phyloP scores from a whole-genome alignment of 768 basidiomycete species.

The Lentinula lateritia region DNA sequence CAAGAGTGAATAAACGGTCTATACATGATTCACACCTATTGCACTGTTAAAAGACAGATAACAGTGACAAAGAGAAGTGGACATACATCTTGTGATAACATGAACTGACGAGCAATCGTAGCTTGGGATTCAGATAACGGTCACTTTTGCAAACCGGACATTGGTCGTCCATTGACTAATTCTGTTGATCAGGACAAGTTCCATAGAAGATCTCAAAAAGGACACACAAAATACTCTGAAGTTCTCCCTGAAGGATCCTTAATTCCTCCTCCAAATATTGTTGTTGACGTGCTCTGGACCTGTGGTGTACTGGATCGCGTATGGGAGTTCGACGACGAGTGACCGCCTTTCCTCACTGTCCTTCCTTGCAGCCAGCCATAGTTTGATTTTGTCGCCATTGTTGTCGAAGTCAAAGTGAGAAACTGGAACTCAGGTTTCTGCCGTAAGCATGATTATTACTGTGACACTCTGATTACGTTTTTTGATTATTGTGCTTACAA shows the following conservation, averaged over 20 bases:
- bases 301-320: constrained; percentile 65
- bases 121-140: constrained; percentile 89
- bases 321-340: constrained; percentile 33
- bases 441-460: neutral
- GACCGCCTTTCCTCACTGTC: constrained; percentile 63
- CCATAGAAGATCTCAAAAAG: neutral
- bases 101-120: constrained; percentile 88
- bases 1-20: constrained; percentile 91
- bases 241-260: constrained; percentile 83
- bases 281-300: constrained; percentile 66
- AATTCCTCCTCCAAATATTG: constrained; percentile 77
- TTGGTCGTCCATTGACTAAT: constrained; percentile 83
- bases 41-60: neutral
- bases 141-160: constrained; percentile 98
- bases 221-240: constrained; percentile 72
- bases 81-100: constrained; percentile 98
- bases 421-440: neutral
- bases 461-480: neutral
- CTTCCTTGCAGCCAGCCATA: constrained; percentile 64
- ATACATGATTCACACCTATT: constrained; percentile 98
- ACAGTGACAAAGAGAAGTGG: neutral
- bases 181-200: constrained; percentile 2
- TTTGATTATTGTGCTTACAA: too few species aligned
- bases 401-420: neutral
- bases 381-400: constrained; percentile 1